Evolutionary conservation across 2,329 filamentous ascomycete species (phyloP).

Genomic region (Bimuria novae-zelandiae): DNA sequence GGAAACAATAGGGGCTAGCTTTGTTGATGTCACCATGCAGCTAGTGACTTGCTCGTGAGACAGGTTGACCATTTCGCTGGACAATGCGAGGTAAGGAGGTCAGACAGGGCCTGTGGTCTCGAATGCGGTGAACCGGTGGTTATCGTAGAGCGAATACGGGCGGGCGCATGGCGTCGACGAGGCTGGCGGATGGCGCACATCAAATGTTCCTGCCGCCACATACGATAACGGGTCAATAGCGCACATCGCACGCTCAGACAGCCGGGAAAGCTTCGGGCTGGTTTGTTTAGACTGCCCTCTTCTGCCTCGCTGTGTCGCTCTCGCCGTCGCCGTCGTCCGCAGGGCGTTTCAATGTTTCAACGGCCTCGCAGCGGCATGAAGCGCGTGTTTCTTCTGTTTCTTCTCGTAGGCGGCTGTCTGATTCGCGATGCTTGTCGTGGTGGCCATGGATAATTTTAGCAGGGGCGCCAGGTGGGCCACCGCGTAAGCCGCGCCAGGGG

Average conservation of each 20-base stretch:
- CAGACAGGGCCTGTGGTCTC: background rate
- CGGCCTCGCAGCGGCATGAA: constrained; percentile 8
- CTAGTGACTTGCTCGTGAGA: no score
- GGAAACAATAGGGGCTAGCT: constrained; percentile 1
- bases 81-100: no score
- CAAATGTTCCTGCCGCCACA: no score
- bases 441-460: constrained; percentile 11
- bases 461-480: background rate
- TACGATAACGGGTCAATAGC: background rate
- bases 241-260: background rate
- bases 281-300: no score
- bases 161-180: background rate
- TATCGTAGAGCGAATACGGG: background rate
- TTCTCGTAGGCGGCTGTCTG: background rate
- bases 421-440: background rate
- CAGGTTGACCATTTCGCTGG: no score
- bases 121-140: background rate
- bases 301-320: no score
- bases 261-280: background rate
- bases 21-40: background rate
- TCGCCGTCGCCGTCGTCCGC: background rate
- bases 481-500: constrained; percentile 9
- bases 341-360: background rate
- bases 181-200: constrained; percentile 3
- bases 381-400: constrained; percentile 7